Evolutionary conservation across 495 filamentous ascomycete species (phyloP), one percentile per base, ranked within the genome.

Genomic region (Lasiosphaeria hispida): DNA sequence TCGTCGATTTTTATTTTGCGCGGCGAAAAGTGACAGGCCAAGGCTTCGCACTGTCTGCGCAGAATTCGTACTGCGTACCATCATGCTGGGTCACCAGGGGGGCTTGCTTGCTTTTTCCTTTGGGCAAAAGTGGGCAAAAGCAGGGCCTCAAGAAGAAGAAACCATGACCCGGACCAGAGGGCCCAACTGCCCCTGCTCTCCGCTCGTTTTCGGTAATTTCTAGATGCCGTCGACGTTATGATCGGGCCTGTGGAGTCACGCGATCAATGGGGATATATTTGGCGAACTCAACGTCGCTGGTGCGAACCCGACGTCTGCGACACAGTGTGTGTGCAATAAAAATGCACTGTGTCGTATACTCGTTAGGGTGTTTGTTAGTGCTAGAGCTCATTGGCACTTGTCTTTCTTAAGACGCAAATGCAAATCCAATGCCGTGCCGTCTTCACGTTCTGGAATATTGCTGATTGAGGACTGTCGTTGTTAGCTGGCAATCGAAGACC

Each of bases 181-280:
- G 23, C 23, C 23, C 23, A 5, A 30, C 23, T 30, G 23, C 23
- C 23, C 23, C 23, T 30, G 23, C 23, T 5, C 23, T 30, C 23
- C 23, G 23, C 23, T 30, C 5, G 23, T 2, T 30, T 30, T 30
- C 23, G 23, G 23, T 30, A 30, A 30, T 30, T 30, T 5, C 23
- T 47, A 11, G 43, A 23, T 10, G 13, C 15, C 18, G 10, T 18
- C 30, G 15, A 8, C 41, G 14, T 44, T 15, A 18, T 4, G 35
- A 35, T 33, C 3, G 47, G 47, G 15, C 47, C 23, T 49, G 14
- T 33, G 33, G 17, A 49, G 54, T 57, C 54, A 57, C 54, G 43
- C 54, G 54, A 57, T 38, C 34, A 23, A 57, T 8, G 13, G 18
- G 54, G 17, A 15, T 45, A 49, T 57, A 57, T 49, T 55, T 41